Evolutionary conservation across 352 stramenopile species (phyloP).

Genomic region (Phytopythium ostracodes): DNA sequence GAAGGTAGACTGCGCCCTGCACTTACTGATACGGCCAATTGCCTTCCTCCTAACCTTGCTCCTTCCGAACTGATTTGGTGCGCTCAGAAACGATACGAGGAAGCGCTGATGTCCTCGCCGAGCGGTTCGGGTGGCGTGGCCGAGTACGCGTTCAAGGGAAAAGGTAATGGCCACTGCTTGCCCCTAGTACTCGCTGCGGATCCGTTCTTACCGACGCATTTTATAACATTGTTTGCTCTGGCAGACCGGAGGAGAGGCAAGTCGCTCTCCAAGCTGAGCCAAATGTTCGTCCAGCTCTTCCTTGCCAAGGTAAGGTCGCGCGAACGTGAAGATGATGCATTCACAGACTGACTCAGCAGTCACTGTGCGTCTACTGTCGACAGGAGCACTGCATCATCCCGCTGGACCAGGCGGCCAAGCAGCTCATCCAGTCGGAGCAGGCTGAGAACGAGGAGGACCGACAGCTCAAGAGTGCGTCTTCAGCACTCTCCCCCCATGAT

Average conservation of each 20-base stretch:
- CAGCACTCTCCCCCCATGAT: background rate
- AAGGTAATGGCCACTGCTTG: slow-evolving; percentile 31
- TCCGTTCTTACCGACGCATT: too few relatives aligned
- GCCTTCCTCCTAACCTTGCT: background rate
- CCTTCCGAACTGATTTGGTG: background rate
- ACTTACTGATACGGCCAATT: background rate
- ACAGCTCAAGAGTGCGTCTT: slow-evolving; percentile 72
- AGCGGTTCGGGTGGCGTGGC: slow-evolving; percentile 17
- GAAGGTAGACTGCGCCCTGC: slow-evolving; percentile 32
- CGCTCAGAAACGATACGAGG: slow-evolving; percentile 35
- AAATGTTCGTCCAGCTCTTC: slow-evolving; percentile 96
- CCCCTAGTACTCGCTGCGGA: too few relatives aligned
- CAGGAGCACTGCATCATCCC: slow-evolving; percentile 89
- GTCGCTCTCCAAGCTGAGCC: slow-evolving; percentile 90
- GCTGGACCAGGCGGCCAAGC: slow-evolving; percentile 92
- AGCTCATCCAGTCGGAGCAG: slow-evolving; percentile 89
- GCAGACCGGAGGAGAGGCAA: slow-evolving; percentile 67
- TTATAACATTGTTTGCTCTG: slow-evolving; percentile 7
- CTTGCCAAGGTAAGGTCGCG: slow-evolving; percentile 67
- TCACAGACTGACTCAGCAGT: background rate
- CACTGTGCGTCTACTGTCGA: background rate
- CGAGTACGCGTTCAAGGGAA: slow-evolving; percentile 73
- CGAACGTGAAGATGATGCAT: background rate
- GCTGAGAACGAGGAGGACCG: slow-evolving; percentile 69
- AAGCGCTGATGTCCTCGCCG: slow-evolving; percentile 27